Base-by-base conservation (phyloP, 208 protist genomes). In the Acanthamoeba polyphaga region DNA sequence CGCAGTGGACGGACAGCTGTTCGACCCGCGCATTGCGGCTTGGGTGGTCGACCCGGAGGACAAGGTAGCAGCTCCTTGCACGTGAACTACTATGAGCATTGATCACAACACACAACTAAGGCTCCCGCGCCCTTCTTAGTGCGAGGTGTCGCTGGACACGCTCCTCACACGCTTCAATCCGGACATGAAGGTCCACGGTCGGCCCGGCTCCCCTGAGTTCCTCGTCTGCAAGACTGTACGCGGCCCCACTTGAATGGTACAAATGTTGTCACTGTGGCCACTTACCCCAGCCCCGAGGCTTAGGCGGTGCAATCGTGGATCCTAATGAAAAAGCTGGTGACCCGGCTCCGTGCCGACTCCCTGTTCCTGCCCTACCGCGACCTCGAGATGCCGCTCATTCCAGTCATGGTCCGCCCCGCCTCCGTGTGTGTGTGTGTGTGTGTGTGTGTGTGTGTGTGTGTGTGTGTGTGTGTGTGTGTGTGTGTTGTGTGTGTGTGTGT, bases 221-320 rank as follows among this genome's bases (percentile, higher is more conserved):
- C 88, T 51, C 34, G 53, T n/a, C 22, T 93, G 88, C 88, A 68
- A 93, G 19, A 51, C 32, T 8, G 88, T 93, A 76, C 27, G 22
- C 29, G 17, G 72, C 68, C 70, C 15, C 70, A 15, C n/a, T 43
- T 5, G 3, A 43, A 5, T 43, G 38, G 1, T 43, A 43, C 38
- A 43, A 43, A 43, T 5, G 38, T 43, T 43, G 38, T 5, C 1
- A 5, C 38, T 43, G 38, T 2, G 1, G 38, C 22, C 53, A 60
- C 53, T 82, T 24, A 80, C 17, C 72, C 15, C 9, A 12, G 13
- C 19, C 13, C n/a, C 24, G 3, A 27, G 49, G 34, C 12, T 29
- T 19, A 93, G 64, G 88, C 88, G 4, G 88, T 93, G n/a, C 88
- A 93, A 13, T 93, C 88, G 66, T 93, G 88, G 88, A 93, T 93